Evolutionary conservation across 257 asterid species (phyloP).

Genomic region (Echites panduratus): DNA sequence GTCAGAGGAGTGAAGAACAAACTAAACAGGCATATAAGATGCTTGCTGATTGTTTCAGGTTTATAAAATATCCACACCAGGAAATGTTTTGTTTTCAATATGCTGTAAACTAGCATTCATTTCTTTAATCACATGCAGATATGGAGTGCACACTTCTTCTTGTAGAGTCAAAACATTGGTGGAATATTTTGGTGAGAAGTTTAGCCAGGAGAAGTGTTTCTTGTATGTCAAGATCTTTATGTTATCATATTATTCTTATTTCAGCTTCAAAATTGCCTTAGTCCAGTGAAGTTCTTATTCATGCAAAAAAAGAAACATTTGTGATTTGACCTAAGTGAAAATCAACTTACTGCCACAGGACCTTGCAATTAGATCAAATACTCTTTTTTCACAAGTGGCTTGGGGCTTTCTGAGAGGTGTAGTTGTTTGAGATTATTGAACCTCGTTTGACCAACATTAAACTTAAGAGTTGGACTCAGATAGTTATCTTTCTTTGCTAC

Average conservation of each 20-base stretch:
- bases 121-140: constrained; percentile 40
- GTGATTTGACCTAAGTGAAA: neutral
- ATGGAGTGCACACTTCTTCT: constrained; percentile 50
- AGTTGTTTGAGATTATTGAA: neutral
- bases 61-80: constrained; percentile 4
- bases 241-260: neutral
- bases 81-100: constrained; percentile 12
- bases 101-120: constrained; percentile 19
- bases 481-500: neutral
- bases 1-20: constrained; percentile 69
- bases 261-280: constrained; percentile 2
- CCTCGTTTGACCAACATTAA: neutral
- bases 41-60: constrained; percentile 83
- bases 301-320: neutral
- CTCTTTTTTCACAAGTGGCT: neutral
- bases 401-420: neutral
- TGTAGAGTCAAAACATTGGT: constrained; percentile 75
- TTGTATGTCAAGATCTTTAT: constrained; percentile 41
- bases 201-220: constrained; percentile 46
- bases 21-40: constrained; percentile 58
- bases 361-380: neutral
- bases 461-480: neutral
- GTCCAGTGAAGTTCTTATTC: neutral
- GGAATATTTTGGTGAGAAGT: constrained; percentile 76
- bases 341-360: neutral